Evolutionary conservation across 306 rosid species (phyloP).

Genomic region (Fragaria iinumae): DNA sequence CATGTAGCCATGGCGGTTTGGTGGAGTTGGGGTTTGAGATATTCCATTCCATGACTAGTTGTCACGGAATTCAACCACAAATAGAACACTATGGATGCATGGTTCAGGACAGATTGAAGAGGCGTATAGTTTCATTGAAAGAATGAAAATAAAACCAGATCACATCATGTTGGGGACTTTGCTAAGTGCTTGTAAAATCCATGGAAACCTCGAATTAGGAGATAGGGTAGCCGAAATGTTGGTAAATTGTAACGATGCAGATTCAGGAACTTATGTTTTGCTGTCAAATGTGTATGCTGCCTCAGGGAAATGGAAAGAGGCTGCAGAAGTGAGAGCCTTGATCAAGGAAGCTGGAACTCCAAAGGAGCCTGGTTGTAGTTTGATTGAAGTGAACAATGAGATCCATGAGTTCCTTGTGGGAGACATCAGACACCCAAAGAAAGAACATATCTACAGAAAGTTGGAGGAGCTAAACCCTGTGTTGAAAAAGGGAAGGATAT

Average conservation of each 20-base stretch:
- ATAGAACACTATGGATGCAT: constrained; percentile 53
- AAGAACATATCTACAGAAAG: constrained; percentile 37
- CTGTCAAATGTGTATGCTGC: constrained; percentile 46
- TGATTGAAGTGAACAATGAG: constrained; percentile 46
- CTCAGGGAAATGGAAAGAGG: constrained; percentile 36
- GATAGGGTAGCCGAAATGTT: constrained; percentile 38
- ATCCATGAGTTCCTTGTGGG: constrained; percentile 51
- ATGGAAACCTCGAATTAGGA: constrained; percentile 35
- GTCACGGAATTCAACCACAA: constrained; percentile 38
- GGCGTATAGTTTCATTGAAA: constrained; percentile 31
- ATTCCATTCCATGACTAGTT: constrained; percentile 37
- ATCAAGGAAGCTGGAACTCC: constrained; percentile 40
- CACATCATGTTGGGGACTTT: constrained; percentile 44
- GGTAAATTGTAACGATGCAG: constrained; percentile 28
- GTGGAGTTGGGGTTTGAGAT: constrained; percentile 44
- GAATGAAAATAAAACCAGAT: constrained; percentile 33
- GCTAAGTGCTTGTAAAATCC: constrained; percentile 51
- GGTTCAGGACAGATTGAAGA: constrained; percentile 44
- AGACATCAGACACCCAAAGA: constrained; percentile 43
- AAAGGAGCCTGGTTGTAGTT: constrained; percentile 54
- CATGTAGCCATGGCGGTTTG: constrained; percentile 55
- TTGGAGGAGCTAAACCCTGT: constrained; percentile 32
- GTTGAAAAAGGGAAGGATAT: constrained; percentile 39
- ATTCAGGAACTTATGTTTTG: constrained; percentile 44
- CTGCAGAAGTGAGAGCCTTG: constrained; percentile 33